phyloP scores from a whole-genome alignment of 352 stramenopile genomes.

The Phytophthora aleatoria region DNA sequence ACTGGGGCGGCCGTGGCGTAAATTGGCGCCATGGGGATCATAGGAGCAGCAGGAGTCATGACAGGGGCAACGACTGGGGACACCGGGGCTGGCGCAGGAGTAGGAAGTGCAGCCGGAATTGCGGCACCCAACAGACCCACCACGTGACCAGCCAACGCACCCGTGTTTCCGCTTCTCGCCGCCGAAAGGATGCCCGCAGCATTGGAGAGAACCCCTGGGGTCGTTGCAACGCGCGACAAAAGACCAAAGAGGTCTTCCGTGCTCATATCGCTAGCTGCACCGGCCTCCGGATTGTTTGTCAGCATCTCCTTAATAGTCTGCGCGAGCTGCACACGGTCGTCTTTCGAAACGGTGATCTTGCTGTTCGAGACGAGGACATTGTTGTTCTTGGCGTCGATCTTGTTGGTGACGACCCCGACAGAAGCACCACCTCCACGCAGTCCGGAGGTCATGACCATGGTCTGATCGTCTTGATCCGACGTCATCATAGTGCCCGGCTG shows the following conservation, averaged over 20 bases:
- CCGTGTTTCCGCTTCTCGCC: constrained; percentile 12
- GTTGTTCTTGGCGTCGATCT: neutral
- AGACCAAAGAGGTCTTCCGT: constrained; percentile 16
- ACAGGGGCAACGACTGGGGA: too few relatives aligned
- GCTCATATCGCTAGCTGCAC: constrained; percentile 1
- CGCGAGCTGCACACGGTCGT: constrained; percentile 17
- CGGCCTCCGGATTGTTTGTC: constrained; percentile 3
- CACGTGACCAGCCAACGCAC: constrained; percentile 12
- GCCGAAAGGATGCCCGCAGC: constrained; percentile 12
- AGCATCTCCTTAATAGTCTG: constrained; percentile 8
- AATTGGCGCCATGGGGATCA: too few relatives aligned
- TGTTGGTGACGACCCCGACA: constrained; percentile 3
- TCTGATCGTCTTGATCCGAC: neutral
- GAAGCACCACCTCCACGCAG: neutral
- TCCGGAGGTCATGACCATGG: neutral
- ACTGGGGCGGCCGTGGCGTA: too few relatives aligned
- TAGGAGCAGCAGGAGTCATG: too few relatives aligned
- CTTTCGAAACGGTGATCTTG: constrained; percentile 2
- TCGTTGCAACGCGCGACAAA: constrained; percentile 2
- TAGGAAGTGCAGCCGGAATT: neutral
- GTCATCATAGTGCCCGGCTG: neutral
- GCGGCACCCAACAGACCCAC: constrained; percentile 10
- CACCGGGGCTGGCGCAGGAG: too few relatives aligned
- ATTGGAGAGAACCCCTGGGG: constrained; percentile 13
- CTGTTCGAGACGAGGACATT: constrained; percentile 7